phyloP scores from a whole-genome alignment of 805 yeast species.

The Teunomyces cretensis region DNA sequence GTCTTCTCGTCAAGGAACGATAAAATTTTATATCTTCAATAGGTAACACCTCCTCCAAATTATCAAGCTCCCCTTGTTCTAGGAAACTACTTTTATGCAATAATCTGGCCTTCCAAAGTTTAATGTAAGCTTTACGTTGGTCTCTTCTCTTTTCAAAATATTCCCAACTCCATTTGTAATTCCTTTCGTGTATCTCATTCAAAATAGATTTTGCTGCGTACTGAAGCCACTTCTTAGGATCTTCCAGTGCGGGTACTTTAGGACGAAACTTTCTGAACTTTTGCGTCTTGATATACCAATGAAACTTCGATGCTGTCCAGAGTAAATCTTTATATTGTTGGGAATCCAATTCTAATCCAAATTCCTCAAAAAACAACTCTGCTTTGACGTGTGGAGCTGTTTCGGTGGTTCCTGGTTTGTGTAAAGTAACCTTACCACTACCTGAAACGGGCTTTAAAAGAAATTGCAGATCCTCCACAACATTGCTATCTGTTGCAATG shows the following conservation, averaged over 20 bases:
- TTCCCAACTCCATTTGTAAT: conserved; percentile 88
- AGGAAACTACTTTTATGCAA: conserved; percentile 26
- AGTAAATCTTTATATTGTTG: conserved; percentile 80
- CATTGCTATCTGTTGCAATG: conserved; percentile 30
- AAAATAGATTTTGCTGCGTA: conserved; percentile 78
- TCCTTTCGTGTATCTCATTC: conserved; percentile 77
- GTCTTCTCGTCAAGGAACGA: conserved; percentile 73
- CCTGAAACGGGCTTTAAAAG: conserved; percentile 88
- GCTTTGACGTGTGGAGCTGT: conserved; percentile 66
- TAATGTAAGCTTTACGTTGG: conserved; percentile 65
- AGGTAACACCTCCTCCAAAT: conserved; percentile 57
- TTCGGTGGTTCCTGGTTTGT: conserved; percentile 75
- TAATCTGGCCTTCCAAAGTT: conserved; percentile 64
- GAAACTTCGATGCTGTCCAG: conserved; percentile 77
- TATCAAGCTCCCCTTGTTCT: conserved; percentile 39
- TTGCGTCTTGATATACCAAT: conserved; percentile 73
- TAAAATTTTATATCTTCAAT: conserved; percentile 85
- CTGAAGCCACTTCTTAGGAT: conserved; percentile 78
- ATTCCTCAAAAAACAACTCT: conserved; percentile 80
- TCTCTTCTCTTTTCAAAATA: conserved; percentile 69
- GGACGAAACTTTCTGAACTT: conserved; percentile 77
- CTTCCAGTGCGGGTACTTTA: conserved; percentile 46
- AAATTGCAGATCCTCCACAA: conserved; percentile 41
- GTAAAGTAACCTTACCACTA: conserved; percentile 74
- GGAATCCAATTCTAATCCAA: conserved; percentile 82